Conservation (phyloP, 805 yeast species). For the Zygoascus biomembranicola region DNA sequence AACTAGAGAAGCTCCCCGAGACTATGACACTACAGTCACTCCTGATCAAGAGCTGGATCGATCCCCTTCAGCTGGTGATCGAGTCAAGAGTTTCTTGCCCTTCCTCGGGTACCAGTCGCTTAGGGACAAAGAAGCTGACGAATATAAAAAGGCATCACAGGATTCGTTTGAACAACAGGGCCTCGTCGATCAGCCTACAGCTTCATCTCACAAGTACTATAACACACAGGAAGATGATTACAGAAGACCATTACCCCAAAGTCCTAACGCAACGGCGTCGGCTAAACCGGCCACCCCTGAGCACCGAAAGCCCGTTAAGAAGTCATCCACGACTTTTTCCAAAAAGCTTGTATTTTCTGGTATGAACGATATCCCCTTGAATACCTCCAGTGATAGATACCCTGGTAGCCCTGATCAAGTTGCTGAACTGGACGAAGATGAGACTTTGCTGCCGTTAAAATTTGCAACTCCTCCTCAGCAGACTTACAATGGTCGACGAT, state of each 20-base stretch:
- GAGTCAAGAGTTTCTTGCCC: constrained; percentile 11
- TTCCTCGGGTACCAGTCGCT: background rate
- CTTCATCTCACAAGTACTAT: background rate
- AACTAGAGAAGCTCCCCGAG: background rate
- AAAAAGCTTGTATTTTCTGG: constrained; percentile 14
- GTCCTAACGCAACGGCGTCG: background rate
- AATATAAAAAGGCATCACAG: background rate
- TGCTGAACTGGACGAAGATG: constrained; percentile 12
- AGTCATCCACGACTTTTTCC: constrained; percentile 15
- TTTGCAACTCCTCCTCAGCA: constrained; percentile 7
- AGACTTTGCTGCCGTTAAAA: constrained; percentile 12
- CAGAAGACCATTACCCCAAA: background rate
- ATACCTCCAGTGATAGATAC: background rate
- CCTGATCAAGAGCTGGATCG: constrained; percentile 4
- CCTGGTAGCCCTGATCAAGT: background rate
- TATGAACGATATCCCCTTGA: background rate
- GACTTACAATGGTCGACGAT: constrained; percentile 2
- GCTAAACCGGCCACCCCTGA: background rate
- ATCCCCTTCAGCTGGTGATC: constrained; percentile 3
- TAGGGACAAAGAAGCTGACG: background rate
- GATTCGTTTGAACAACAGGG: background rate
- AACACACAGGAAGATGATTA: background rate
- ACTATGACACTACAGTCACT: background rate
- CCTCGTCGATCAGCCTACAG: background rate
- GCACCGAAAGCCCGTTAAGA: background rate